Base-by-base conservation (phyloP, 2,329 filamentous ascomycete genomes). In the Microsporum ferrugineum region DNA sequence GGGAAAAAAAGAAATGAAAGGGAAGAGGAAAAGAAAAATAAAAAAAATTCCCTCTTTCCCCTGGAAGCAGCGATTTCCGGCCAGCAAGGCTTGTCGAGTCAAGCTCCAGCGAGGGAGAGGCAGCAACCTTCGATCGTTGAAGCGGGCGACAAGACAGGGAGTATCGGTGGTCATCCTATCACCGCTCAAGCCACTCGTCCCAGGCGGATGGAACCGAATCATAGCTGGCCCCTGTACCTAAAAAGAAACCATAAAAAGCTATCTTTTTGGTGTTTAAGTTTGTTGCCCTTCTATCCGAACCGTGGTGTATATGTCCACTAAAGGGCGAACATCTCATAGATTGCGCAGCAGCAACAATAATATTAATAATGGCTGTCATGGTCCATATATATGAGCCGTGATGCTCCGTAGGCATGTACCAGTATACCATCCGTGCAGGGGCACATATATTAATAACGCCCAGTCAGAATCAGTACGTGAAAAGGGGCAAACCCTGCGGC, bases 181-280 rank as follows among this genome's bases (percentile, higher is more conserved):
- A 53, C 49, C 27, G 31, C 49, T 23, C 49, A 53, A 53, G 49
- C 49, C 49, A 27, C 49, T 53, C 27, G 49, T 33, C 49, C 49
- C 49, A 53, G 49, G 49, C 23, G 49, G 27, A 53, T 12, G 49
- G 49, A 53, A 53, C 49, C 49, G 49, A 53, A 53, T 53, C 49
- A 53, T n/a, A 53, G 31, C 43, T 33, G 29, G 49, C 49, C 49
- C 49, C 49, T 53, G 49, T 33, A 33, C 27, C 27, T 33, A 53
- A 53, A 47, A 53, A 53, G 49, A 53, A 53, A 53, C 5, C 23
- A 31, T 33, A 53, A 31, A 53, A 53, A 43, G 39, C 49, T 34
- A n/a, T 31, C 49, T 33, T 53, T 43, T 33, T 31, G n/a, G 7
- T 34, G 10, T 53, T 53, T 53, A 34, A 53, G 49, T 53, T 53